A percentile compares a stretch with the other conserved stretches of the same genome.
These are phyloP conservation scores for Brasenia schreberi DNA, from an alignment of 164 flowering plant genomes.

Conservation along the genomic window DNA sequence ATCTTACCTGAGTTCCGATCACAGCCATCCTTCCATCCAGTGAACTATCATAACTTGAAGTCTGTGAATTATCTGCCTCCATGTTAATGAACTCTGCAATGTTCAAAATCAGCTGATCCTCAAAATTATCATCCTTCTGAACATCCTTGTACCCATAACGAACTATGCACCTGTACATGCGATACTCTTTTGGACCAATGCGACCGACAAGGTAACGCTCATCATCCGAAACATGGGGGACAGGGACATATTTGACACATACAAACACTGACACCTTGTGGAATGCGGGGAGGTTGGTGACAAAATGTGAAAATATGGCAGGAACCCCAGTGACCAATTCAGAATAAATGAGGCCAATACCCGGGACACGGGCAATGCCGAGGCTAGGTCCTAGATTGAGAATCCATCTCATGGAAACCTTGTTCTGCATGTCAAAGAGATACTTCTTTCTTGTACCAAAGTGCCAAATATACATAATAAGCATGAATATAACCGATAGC, in stretches of 20 bases:
- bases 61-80: conserved; percentile 63
- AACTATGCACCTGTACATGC: conserved; percentile 86
- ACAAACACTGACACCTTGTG: conserved; percentile 77
- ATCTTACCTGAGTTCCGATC: conserved; percentile 19
- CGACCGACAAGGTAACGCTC: conserved; percentile 88
- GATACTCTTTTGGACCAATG: conserved; percentile 66
- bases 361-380: conserved; percentile 87
- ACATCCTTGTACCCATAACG: conserved; percentile 87
- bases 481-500: conserved; percentile 51
- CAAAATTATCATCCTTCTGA: conserved; percentile 65
- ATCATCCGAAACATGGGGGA: conserved; percentile 69
- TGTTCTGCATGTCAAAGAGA: conserved; percentile 70
- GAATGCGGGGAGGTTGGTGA: conserved; percentile 85
- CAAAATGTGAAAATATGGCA: conserved; percentile 78
- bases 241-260: conserved; percentile 85
- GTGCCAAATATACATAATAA: conserved; percentile 71
- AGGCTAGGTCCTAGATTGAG: conserved; percentile 87
- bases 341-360: conserved; percentile 80
- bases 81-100: conserved; percentile 82
- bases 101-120: conserved; percentile 60
- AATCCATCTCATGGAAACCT: conserved; percentile 72
- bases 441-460: conserved; percentile 74
- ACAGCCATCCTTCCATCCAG: conserved; percentile 40
- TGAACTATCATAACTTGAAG: conserved; percentile 21
- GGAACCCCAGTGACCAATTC: conserved; percentile 88